phyloP scores from a whole-genome alignment of 805 yeast genomes.

The Candida schatavii region DNA sequence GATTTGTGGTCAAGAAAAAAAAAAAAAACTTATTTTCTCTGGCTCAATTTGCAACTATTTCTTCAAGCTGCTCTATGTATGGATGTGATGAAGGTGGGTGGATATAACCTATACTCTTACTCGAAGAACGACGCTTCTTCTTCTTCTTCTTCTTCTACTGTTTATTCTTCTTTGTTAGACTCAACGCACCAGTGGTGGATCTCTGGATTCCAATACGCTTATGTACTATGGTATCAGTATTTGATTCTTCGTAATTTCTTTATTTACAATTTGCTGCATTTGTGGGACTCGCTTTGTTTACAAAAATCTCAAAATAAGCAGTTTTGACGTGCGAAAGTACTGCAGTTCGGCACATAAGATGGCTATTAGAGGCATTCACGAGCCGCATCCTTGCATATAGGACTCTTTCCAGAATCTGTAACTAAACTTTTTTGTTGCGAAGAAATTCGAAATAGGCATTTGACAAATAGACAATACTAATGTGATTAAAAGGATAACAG shows the following conservation, averaged over 20 bases:
- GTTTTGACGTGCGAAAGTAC: conserved; percentile 2
- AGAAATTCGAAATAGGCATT: neutral
- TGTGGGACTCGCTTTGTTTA: conserved; percentile 5
- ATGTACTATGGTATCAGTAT: neutral
- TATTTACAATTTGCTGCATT: conserved; percentile 9
- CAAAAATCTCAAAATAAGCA: conserved; percentile 6
- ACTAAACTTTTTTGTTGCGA: conserved; percentile 1
- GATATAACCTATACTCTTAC: no score
- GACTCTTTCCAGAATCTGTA: neutral
- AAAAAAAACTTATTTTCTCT: no score
- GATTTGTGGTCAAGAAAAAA: no score
- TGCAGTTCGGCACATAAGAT: neutral
- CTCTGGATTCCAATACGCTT: neutral
- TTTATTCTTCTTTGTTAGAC: no score
- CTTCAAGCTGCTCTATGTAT: no score
- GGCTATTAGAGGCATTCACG: neutral
- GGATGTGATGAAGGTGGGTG: no score
- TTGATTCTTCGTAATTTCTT: neutral
- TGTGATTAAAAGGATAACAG: neutral
- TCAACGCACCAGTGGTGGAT: no score
- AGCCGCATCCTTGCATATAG: conserved; percentile 1
- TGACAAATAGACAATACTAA: neutral
- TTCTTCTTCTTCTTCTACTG: neutral
- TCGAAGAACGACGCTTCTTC: neutral
- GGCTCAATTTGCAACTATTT: no score